Conservation (phyloP, 2,329 filamentous ascomycete genomes). For the Endothia cerciana region DNA sequence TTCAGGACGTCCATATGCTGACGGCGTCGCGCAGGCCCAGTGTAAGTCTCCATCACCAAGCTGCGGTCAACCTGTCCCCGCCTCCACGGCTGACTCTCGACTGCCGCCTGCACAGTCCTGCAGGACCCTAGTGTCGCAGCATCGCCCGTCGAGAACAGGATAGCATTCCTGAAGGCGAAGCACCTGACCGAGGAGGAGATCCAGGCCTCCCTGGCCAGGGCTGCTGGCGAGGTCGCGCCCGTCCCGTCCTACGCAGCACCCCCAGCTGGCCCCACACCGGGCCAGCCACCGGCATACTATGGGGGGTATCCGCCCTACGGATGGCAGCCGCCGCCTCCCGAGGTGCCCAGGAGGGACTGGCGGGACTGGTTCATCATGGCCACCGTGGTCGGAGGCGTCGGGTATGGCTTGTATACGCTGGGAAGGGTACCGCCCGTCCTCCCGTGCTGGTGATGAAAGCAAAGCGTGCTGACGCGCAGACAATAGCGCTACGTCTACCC, state of each 20-base stretch:
- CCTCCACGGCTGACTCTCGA: constrained; percentile 13
- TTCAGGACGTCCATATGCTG: not conserved
- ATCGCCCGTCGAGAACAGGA: constrained; percentile 88
- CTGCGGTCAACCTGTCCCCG: not conserved
- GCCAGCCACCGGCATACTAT: constrained; percentile 50
- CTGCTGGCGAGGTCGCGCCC: constrained; percentile 59
- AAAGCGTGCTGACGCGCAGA: not conserved
- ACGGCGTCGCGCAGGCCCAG: constrained; percentile 42
- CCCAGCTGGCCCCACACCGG: constrained; percentile 46
- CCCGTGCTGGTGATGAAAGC: no score
- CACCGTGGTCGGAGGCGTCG: constrained; percentile 85
- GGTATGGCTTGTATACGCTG: constrained; percentile 86
- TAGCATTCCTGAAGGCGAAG: constrained; percentile 93
- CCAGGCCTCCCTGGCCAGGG: constrained; percentile 78
- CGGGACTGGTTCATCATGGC: constrained; percentile 99
- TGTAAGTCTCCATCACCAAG: constrained; percentile 41
- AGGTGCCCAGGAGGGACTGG: constrained; percentile 84
- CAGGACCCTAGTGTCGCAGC: constrained; percentile 90
- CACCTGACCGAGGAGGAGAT: constrained; percentile 97
- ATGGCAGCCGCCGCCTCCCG: constrained; percentile 60
- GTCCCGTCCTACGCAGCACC: constrained; percentile 47
- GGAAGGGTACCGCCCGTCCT: constrained; percentile 66
- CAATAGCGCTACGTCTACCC: constrained; percentile 84
- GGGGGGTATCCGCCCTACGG: constrained; percentile 52
- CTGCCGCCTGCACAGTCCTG: constrained; percentile 67